These are phyloP conservation scores for Glaciozyma martinii DNA, from an alignment of 768 basidiomycete genomes.

Conservation along the genomic window DNA sequence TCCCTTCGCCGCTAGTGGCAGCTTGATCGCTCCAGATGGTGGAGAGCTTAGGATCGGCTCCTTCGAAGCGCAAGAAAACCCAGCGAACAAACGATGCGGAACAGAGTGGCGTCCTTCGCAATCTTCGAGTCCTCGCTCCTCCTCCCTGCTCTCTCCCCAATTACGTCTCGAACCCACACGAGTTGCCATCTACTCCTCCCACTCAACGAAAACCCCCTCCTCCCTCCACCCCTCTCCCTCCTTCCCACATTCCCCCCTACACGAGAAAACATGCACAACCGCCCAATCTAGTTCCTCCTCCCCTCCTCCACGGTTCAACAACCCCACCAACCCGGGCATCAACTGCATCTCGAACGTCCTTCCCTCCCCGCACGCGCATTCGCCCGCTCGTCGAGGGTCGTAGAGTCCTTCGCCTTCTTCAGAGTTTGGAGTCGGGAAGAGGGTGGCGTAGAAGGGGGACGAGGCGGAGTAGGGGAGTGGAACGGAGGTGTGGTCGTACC, in stretches of 20 bases:
- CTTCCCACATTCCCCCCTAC: slow-evolving; percentile 64
- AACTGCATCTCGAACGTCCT: slow-evolving; percentile 87
- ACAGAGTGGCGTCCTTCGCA: no score
- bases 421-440: slow-evolving; percentile 55
- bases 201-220: slow-evolving; percentile 65
- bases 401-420: slow-evolving; percentile 48
- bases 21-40: no score
- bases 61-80: no score
- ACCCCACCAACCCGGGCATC: slow-evolving; percentile 85
- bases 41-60: no score
- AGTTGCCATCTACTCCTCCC: slow-evolving; percentile 44
- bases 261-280: slow-evolving; percentile 79
- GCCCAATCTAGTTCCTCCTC: slow-evolving; percentile 87
- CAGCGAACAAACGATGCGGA: no score
- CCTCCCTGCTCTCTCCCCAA: no score
- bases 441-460: slow-evolving; percentile 57
- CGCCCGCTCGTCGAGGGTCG: slow-evolving; percentile 49
- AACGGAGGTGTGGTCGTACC: slow-evolving; percentile 76
- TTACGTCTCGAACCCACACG: no score
- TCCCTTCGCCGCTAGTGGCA: no score
- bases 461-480: slow-evolving; percentile 73
- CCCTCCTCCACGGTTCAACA: slow-evolving; percentile 49
- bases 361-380: slow-evolving; percentile 58
- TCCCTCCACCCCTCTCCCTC: slow-evolving; percentile 57
- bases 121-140: no score